These are phyloP conservation scores for Colletotrichum sp. DNA, from an alignment of 2,329 filamentous ascomycete genomes.

Conservation along the genomic window DNA sequence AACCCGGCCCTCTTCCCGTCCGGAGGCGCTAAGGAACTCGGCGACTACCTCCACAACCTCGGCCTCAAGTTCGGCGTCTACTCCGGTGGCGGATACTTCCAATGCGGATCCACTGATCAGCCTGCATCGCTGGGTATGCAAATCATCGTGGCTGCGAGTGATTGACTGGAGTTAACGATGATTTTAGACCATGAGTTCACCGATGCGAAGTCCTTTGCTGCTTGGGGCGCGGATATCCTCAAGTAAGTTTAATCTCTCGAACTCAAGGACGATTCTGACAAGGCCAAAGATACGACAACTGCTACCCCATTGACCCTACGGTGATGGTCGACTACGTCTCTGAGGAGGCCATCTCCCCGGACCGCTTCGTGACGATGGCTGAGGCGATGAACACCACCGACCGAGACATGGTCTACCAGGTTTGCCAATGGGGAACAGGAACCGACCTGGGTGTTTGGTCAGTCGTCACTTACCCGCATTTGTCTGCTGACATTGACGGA, in stretches of 20 bases:
- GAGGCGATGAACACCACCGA: conserved; percentile 40
- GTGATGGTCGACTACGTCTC: conserved; percentile 47
- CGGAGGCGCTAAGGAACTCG: conserved; percentile 48
- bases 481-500: neutral
- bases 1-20: conserved; percentile 55
- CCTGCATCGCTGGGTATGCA: conserved; percentile 48
- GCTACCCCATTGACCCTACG: conserved; percentile 47
- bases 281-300: conserved; percentile 49
- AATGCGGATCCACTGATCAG: conserved; percentile 46
- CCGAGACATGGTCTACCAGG: conserved; percentile 51
- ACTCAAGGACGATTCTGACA: fast-evolving
- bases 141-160: too few relatives aligned
- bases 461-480: neutral
- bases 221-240: conserved; percentile 52
- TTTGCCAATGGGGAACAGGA: conserved; percentile 60
- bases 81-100: conserved; percentile 51
- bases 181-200: conserved; percentile 43
- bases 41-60: conserved; percentile 52
- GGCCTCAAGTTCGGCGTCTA: conserved; percentile 61
- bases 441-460: conserved; percentile 51
- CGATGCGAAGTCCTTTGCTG: conserved; percentile 44
- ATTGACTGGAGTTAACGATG: neutral
- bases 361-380: conserved; percentile 53
- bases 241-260: conserved; percentile 44
- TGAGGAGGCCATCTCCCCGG: conserved; percentile 40